Evolutionary conservation across 805 yeast species (phyloP), one percentile per base, ranked within the genome.

Genomic region (Yamadazyma tumulicola): DNA sequence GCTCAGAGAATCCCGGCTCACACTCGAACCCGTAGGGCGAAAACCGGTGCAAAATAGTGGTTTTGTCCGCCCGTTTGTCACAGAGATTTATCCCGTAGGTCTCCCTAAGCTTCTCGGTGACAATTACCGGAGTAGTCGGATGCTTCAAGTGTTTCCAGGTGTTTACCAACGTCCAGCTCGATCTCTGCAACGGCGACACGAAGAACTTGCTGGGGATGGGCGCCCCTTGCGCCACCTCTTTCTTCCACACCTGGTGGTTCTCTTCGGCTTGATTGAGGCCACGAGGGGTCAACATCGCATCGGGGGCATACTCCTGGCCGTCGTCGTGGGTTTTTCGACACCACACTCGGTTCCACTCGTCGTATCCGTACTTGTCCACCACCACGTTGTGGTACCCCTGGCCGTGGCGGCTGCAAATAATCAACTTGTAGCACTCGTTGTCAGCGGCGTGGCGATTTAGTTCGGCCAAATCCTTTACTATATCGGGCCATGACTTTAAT

Each of bases 341-440:
- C 79, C 79, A 79, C 38, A 77, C 67, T 0, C 49, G 46, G 45
- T 75, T 57, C 88, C 86, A 81, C n/a, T 56, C 73, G 2, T 67
- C 65, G 13, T 63, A 36, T 8, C 85, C 85, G 46, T 77, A 78
- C 39, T 72, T 67, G 15, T 57, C 59, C 11, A 78, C 75, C 3
- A 75, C 70, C 29, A 64, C 61, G 46, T 81, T 81, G 43, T 81
- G 88, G 49, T 57, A 73, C 0, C 86, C 87, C 52, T 80, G 84
- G 5, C 86, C 87, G 46, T 81, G 87, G 50, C 87, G 66, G 8
- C 81, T 80, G 35, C 75, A 62, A 31, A 75, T 68, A 3, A 78
- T 38, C 30, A 78, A 46, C 46, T 77, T 78, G 52, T 64, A 75
- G 18, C 40, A 32, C 22, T 59, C 78, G 39, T 70, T 64, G 1